Base-by-base conservation (phyloP, 495 filamentous ascomycete species). In the Letharia columbiana region DNA sequence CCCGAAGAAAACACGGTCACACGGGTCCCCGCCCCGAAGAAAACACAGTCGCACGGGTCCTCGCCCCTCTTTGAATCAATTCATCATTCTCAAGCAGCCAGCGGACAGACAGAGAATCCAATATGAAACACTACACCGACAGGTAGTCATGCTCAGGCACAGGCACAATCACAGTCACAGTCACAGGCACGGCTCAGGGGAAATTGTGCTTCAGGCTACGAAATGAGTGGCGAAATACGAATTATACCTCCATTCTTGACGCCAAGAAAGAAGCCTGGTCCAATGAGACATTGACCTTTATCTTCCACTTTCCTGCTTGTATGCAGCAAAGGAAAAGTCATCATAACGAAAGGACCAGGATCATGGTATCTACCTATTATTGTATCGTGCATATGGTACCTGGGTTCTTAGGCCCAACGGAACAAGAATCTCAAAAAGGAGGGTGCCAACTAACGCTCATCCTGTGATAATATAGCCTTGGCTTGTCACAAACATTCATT, bases 361-460 rank as follows among this genome's bases (percentile, higher is more conserved):
- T n/a, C 35, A 37, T 60, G 15, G 59, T 23, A 33, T 47, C 28
- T 1, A 8, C 50, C 23, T 13, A 45, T 60, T 40, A 6, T 54
- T 33, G 28, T 49, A 20, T 65, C 23, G 33, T 44, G n/a, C 45
- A 17, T 45, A 5, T 31, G 42, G 42, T 65, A 65, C 54, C 63
- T 65, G 33, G 23, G 5, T 61, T 5, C 57, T 64, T 35, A 33
- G 40, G 45, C 45, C 42, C 18, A 65, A 42, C 56, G 54, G 63
- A 35, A 28, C 40, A 28, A 41, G 6, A 15, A 40, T 35, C 63
- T 56, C 18, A 47, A 65, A 57, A 18, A 60, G 63, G 54, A 65
- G 57, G 63, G 41, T 65, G 50, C 50, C 52, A 64, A 64, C 63
- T 10, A 57, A 8, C 20, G 44, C 18, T n/a, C 39, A 52, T 64